Base-by-base conservation (phyloP, 257 asterid genomes). In the Nemophila menziesii region DNA sequence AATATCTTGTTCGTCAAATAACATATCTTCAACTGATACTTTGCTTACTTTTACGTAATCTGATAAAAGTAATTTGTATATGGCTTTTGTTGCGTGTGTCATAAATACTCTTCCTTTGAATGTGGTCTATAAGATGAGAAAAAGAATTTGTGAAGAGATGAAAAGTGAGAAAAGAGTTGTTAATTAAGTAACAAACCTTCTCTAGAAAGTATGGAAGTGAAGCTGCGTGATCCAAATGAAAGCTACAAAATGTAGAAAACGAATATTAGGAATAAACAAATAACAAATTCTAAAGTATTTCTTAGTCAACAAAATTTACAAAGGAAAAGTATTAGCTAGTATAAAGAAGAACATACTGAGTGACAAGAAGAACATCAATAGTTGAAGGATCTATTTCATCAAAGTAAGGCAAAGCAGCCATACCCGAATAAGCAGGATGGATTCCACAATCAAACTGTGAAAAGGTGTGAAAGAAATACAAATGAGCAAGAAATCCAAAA, bases 171-270 rank as follows among this genome's bases (percentile, higher is more conserved):
- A 33, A 16, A 29, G 60, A 53, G 45, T 41, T 56, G 43, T 52
- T 43, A 46, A 20, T 4, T 16, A 44, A 44, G 22, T 43, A 63
- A 50, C 66, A 46, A 51, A 90, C 96, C 96, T 85, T 81, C 70
- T 90, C 93, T 55, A 90, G 72, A 45, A 90, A 90, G 75, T 85
- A 90, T 29, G 96, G 96, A 67, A 90, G 96, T 17, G 96, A 90
- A 57, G 96, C 99, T 51, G 99, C 94, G 81, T 90, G 99, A 68
- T 90, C 99, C 80, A 90, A 75, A 79, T 90, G 99, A 77, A 85
- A 90, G 71, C 99, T 90, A 82, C 71, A 64, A 46, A 41, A 22
- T 14, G 62, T 11, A 26, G 40, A 39, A 22, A 39, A 22, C 23
- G 22, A 36, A 36, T 27, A 14, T 15, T 6, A 36, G 16, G 37